Conservation (phyloP, 1,284 basidiomycete species). For the Puccinia novopanici region DNA sequence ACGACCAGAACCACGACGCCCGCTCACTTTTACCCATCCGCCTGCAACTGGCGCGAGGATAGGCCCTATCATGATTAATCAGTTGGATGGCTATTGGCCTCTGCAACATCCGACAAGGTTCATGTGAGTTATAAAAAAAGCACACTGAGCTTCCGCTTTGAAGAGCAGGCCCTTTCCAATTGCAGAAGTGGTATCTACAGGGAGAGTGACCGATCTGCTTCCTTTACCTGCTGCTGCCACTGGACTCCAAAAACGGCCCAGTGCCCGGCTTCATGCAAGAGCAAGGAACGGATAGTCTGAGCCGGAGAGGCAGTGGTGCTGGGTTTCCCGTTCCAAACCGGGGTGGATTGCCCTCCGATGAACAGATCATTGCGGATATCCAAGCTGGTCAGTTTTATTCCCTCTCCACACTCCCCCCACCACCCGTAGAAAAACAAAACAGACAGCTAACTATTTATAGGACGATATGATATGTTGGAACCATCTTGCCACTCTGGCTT, state of each 20-base stretch:
- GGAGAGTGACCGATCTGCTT: no score
- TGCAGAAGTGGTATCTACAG: no score
- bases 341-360: constrained; percentile 52
- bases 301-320: constrained; percentile 47
- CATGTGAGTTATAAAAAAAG: no score
- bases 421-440: neutral
- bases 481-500: constrained; percentile 67
- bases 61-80: no score
- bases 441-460: constrained; percentile 15
- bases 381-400: constrained; percentile 49
- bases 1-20: constrained; percentile 40
- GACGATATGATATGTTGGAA: neutral
- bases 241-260: no score
- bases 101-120: no score
- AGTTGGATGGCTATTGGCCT: no score
- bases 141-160: no score
- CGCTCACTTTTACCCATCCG: constrained; percentile 49
- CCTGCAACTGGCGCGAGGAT: no score
- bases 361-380: constrained; percentile 53
- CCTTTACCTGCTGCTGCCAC: no score
- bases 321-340: constrained; percentile 25
- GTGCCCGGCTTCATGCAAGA: constrained; percentile 46
- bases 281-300: constrained; percentile 6
- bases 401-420: neutral
- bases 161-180: no score